These are phyloP conservation scores for Forsythia suspensa DNA, from an alignment of 257 asterid species.

Conservation along the genomic window DNA sequence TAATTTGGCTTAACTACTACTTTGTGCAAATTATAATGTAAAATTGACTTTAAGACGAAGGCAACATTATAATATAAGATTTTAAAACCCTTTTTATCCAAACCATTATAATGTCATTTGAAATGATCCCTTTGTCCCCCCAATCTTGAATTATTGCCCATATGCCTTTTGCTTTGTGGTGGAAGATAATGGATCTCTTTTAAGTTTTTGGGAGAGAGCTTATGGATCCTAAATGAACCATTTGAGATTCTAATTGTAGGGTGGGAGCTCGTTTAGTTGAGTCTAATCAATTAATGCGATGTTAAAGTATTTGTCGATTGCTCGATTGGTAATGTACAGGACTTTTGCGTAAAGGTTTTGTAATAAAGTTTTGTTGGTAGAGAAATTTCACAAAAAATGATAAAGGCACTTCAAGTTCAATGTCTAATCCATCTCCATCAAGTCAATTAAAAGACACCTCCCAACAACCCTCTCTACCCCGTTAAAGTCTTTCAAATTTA, in stretches of 20 bases:
- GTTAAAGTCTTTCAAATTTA: neutral
- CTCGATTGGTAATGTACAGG: constrained; percentile 29
- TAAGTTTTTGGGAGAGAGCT: constrained; percentile 29
- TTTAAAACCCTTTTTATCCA: constrained; percentile 2
- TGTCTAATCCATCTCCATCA: neutral
- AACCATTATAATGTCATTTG: constrained; percentile 50
- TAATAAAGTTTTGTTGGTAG: too few relatives aligned
- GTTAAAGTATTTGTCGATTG: constrained; percentile 26
- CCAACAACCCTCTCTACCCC: neutral
- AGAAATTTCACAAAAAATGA: constrained; percentile 5
- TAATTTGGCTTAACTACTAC: neutral
- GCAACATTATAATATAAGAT: constrained; percentile 19
- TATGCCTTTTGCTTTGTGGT: constrained; percentile 46
- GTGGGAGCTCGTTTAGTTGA: constrained; percentile 41
- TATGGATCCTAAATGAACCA: constrained; percentile 38
- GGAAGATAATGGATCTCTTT: constrained; percentile 6
- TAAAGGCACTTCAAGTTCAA: neutral
- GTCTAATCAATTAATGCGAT: constrained; percentile 56
- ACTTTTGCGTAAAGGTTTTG: constrained; percentile 3
- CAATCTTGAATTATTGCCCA: constrained; percentile 47
- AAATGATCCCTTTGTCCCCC: constrained; percentile 57
- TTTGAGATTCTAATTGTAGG: constrained; percentile 39
- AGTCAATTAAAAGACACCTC: neutral
- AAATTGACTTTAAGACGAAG: constrained; percentile 36
- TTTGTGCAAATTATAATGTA: constrained; percentile 6